Evolutionary conservation across 768 basidiomycete genomes (phyloP), one percentile per base, ranked within the genome.

Genomic region (Porpolomopsis calyptriformis): DNA sequence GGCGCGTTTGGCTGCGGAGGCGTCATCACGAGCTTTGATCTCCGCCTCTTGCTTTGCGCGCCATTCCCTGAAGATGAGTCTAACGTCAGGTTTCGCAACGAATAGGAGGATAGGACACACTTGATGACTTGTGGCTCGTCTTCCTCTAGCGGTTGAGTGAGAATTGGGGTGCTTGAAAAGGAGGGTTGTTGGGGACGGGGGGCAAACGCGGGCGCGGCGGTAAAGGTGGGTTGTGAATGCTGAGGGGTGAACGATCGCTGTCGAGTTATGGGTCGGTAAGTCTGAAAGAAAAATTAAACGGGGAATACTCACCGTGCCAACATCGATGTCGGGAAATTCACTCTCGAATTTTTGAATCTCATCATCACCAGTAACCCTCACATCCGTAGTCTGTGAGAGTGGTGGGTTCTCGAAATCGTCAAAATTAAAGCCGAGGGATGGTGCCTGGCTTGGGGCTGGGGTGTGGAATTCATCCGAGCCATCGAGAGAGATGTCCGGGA

Each of bases 71-170:
- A 10, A 22, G 27, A 25, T 18, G 25, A 40, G 19, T 18, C 14
- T 14, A 31, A 31, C 34, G 40, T 20, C 44, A 37, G 14, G 36
- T 14, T n/a, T 4, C 5, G 12, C 40, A 9, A 7, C 4, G 19
- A 22, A 25, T 4, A 20, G 41, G 9, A n/a, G 14, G 29, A n/a
- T 11, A 20, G 44, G n/a, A 59, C 77, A 36, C 55, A 88, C 89
- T 74, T 83, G 71, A 91, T 88, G 33, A 85, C 84, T 56, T 91
- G 77, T 5, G 88, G 85, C 61, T 92, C 89, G 19, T 87, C 86
- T 59, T 87, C 86, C 22, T 76, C 70, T 12, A 81, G 63, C 42
- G 69, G 67, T 52, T 84, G 82, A 53, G 67, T 77, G 34, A 87
- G 65, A 48, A 86, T 85, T 33, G 86, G 84, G 7, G 84, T 87